A percentile compares a stretch with the other conserved stretches of the same genome.
These are phyloP conservation scores for Peronospora belbahrii DNA, from an alignment of 352 stramenopile species.

Conservation along the genomic window DNA sequence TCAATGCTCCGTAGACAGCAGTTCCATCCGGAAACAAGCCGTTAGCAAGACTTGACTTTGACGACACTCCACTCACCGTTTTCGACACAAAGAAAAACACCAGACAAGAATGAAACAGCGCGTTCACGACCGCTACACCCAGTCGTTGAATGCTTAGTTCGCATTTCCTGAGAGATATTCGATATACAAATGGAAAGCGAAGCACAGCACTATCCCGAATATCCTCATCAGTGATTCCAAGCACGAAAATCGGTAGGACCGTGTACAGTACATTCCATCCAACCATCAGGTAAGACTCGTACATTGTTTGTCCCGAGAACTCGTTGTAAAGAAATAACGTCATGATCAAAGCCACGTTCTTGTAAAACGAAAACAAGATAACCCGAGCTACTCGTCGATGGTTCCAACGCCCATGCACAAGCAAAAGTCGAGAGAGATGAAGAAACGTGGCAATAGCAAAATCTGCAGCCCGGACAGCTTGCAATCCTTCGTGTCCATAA, in stretches of 20 bases:
- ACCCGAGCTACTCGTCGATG: constrained; percentile 70
- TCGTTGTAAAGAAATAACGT: constrained; percentile 88
- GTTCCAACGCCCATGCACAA: constrained; percentile 84
- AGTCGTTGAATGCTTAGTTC: constrained; percentile 56
- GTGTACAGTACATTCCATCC: constrained; percentile 95
- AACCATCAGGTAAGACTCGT: constrained; percentile 85
- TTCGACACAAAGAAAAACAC: constrained; percentile 64
- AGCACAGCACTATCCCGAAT: constrained; percentile 67
- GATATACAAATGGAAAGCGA: constrained; percentile 74
- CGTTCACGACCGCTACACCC: constrained; percentile 62
- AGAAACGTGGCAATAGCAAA: constrained; percentile 82
- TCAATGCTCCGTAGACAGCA: constrained; percentile 68
- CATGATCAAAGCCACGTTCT: constrained; percentile 92
- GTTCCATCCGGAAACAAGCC: constrained; percentile 69
- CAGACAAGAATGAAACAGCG: constrained; percentile 61
- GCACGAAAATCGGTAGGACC: constrained; percentile 88
- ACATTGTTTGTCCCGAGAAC: constrained; percentile 89
- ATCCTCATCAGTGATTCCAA: constrained; percentile 79
- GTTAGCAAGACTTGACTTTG: constrained; percentile 34
- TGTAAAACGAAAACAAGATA: constrained; percentile 87
- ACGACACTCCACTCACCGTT: constrained; percentile 35
- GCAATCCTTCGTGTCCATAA: constrained; percentile 95
- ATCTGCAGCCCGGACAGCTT: constrained; percentile 76
- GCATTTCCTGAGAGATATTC: constrained; percentile 50
- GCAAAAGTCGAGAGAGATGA: constrained; percentile 65